phyloP scores from a whole-genome alignment of 768 basidiomycete genomes.

The Rhodosporidiobolus odoratus region DNA sequence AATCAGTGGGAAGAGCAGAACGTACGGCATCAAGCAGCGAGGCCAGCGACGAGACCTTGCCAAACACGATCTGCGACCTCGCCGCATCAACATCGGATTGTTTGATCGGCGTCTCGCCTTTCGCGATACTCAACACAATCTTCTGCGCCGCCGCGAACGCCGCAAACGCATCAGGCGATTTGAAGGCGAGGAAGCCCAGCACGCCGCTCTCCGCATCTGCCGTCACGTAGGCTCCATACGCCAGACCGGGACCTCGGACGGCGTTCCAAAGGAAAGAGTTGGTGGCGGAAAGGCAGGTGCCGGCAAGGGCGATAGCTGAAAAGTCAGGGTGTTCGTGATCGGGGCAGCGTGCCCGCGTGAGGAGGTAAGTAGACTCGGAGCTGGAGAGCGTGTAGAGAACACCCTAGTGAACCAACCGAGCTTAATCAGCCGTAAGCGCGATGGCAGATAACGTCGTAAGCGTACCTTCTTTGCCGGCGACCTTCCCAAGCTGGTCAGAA shows the following conservation, averaged over 20 bases:
- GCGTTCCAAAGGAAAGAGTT: conserved; percentile 55
- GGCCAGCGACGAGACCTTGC: conserved; percentile 68
- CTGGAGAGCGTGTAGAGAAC: conserved; percentile 81
- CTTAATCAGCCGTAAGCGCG: conserved; percentile 18
- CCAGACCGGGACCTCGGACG: conserved; percentile 81
- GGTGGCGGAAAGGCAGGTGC: background rate
- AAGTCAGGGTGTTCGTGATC: conserved; percentile 46
- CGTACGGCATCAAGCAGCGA: conserved; percentile 76
- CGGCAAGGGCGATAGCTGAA: background rate
- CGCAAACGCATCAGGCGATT: conserved; percentile 48
- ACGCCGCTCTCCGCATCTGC: conserved; percentile 14
- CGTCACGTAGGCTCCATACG: conserved; percentile 50
- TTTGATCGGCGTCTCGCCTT: conserved; percentile 75
- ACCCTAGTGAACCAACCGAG: conserved; percentile 56
- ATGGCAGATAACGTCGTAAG: background rate
- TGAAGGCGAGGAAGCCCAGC: conserved; percentile 12
- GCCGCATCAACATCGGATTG: conserved; percentile 76
- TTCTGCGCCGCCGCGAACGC: conserved; percentile 73
- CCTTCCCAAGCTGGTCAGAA: conserved; percentile 67
- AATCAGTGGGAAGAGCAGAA: conserved; percentile 30
- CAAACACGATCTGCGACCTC: conserved; percentile 81
- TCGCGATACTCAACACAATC: conserved; percentile 72
- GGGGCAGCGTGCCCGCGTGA: conserved; percentile 48
- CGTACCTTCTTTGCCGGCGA: conserved; percentile 64
- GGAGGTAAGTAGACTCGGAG: conserved; percentile 75